Base-by-base conservation (phyloP, 2,329 filamentous ascomycete species). In the Arthrobotrys megalospora region DNA sequence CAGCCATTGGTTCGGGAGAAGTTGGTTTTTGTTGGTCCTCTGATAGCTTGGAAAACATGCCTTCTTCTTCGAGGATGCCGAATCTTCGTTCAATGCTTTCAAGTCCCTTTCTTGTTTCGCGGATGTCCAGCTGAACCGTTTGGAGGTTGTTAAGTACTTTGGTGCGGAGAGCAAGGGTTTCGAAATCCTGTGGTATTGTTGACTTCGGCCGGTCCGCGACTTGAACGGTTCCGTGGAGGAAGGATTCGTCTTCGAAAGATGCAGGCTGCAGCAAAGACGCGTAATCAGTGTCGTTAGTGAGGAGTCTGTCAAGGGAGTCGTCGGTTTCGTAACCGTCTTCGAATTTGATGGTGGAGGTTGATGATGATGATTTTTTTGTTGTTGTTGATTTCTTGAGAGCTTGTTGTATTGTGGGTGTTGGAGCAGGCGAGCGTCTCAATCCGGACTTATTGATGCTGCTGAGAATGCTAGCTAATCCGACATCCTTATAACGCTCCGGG, bases 271-370 rank as follows among this genome's bases (percentile, higher is more conserved):
- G 62, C 4, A 79, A 41, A 53, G 76, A 73, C 16, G 62, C 53
- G 53, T 73, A 79, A 38, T 79, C 76, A 0, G 76, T 79, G 53
- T 79, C 76, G 38, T 79, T 63, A 11, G 55, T 43, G 11, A 79
- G 16, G 28, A 79, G 76, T 14, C 76, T 19, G 36, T 79, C 76
- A 11, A 79, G 68, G 2, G 76, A 79, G 60, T 79, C 76, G 63
- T 79, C 76, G 36, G 76, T 79, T 58, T 79, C 68, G 28, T 79
- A 79, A 24, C 64, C 76, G 16, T 79, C 76, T 41, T 79, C 68
- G 41, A 77, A 77, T 45, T 71, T 68, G 60, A 67, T 67, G 21
- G 60, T 62, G 7, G 73, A 63, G 12, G 48, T 71, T 41, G 62
- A 71, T 14, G 73, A 34, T 34, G 48, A 16, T 52, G 24, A 21